phyloP scores from a whole-genome alignment of 1,139 yeast genomes.

The Magnusiomyces sp. region DNA sequence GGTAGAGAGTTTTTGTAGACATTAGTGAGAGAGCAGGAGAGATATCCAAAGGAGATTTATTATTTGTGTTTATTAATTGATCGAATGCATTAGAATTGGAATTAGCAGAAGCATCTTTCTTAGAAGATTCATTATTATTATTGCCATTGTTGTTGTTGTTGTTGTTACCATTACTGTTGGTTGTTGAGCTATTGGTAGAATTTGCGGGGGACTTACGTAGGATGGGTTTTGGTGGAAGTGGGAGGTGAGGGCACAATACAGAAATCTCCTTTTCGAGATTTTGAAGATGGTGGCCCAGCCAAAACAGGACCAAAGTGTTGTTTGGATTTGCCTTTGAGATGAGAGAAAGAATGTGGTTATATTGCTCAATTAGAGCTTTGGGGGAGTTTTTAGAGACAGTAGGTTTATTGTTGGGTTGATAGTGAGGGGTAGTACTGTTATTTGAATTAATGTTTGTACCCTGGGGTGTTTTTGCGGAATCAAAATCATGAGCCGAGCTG shows the following conservation, averaged over 20 bases:
- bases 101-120: too few species aligned
- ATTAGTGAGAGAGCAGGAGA: constrained; percentile 4
- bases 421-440: too few species aligned
- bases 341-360: constrained; percentile 9
- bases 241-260: constrained; percentile 3
- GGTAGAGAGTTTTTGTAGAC: constrained; percentile 23
- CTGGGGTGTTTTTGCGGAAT: too few species aligned
- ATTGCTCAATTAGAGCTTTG: constrained; percentile 5
- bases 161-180: neutral
- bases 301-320: constrained; percentile 9
- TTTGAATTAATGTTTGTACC: too few species aligned
- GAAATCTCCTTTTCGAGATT: constrained; percentile 8
- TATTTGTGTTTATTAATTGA: too few species aligned
- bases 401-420: constrained; percentile 2
- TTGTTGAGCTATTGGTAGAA: neutral
- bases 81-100: too few species aligned
- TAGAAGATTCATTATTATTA: too few species aligned
- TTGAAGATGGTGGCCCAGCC: constrained; percentile 12
- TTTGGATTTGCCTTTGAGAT: constrained; percentile 5
- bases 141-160: neutral
- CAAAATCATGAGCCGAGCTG: too few species aligned
- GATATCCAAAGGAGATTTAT: neutral
- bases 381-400: constrained; percentile 6
- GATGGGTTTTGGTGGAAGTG: constrained; percentile 1
- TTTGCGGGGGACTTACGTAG: neutral